Evolutionary conservation across 495 filamentous ascomycete species (phyloP).

Genomic region (Penicillium goetzii): DNA sequence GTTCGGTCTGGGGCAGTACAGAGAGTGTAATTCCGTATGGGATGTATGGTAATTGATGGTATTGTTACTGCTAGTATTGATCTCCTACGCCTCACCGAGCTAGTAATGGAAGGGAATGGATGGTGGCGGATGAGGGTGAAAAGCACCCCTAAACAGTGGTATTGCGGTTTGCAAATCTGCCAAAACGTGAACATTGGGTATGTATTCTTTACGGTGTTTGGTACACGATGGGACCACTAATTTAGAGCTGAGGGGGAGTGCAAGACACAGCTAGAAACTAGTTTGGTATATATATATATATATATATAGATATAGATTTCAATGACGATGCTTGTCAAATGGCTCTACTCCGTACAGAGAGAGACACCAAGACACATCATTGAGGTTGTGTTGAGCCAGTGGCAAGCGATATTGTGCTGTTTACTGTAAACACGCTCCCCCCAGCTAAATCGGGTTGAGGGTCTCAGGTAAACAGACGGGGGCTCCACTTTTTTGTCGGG

Average conservation of each 20-base stretch:
- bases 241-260: neutral
- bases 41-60: neutral
- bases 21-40: neutral
- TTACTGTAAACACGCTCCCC: neutral
- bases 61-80: neutral
- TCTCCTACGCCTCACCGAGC: neutral
- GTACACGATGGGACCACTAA: neutral
- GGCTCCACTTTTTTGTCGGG: neutral
- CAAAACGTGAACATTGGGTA: neutral
- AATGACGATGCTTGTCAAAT: neutral
- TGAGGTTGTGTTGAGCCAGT: neutral
- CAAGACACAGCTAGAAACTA: neutral
- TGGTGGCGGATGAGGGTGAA: neutral
- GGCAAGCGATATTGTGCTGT: conserved; percentile 1
- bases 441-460: conserved; percentile 8
- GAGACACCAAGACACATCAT: no score
- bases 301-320: neutral
- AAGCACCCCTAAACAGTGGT: neutral
- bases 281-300: neutral
- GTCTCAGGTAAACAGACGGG: conserved; percentile 21
- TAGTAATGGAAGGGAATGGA: neutral
- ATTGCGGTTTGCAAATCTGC: neutral
- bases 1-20: conserved; percentile 5
- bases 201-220: neutral
- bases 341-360: neutral